A percentile compares a stretch with the other conserved stretches of the same genome.
Evolutionary conservation across 176 grass and related monocot genomes (phyloP).

Genomic region (Lolium perenne): DNA sequence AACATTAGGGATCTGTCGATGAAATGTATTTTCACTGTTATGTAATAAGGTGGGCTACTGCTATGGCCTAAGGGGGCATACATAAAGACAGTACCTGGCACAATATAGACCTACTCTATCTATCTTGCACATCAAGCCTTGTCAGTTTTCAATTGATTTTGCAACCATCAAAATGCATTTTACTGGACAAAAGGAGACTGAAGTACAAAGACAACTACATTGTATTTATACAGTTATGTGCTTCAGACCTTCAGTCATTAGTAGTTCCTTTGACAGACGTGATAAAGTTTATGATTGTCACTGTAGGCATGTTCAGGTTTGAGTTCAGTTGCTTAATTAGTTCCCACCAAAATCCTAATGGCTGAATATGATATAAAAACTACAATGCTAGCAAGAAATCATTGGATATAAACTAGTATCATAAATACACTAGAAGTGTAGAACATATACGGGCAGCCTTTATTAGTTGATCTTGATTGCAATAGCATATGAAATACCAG

Average conservation of each 20-base stretch:
- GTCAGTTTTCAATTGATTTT: not conserved
- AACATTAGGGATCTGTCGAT: not conserved
- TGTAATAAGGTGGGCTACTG: not conserved
- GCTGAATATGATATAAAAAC: conserved; percentile 21
- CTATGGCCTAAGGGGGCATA: not conserved
- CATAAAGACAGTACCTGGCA: not conserved
- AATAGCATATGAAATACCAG: conserved; percentile 29
- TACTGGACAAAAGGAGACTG: not conserved
- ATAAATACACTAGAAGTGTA: conserved; percentile 17
- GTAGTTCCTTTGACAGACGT: not conserved
- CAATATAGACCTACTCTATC: not conserved
- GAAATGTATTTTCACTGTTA: not conserved
- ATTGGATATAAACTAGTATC: conserved; percentile 5
- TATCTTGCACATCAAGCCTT: not conserved
- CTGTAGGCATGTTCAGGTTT: conserved; percentile 1
- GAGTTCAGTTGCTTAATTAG: conserved; percentile 11
- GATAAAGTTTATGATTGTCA: conserved; percentile 2
- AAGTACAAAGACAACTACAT: not conserved
- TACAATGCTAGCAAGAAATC: not conserved
- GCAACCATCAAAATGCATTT: conserved; percentile 23
- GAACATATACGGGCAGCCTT: not conserved
- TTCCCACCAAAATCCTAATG: conserved; percentile 8
- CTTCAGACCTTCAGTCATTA: not conserved
- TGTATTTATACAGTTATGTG: conserved; percentile 1
- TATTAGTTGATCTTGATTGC: conserved; percentile 24